Percentiles rank a stretch among this genome's conserved stretches.
These are phyloP conservation scores for Xanthoparmelia taractica DNA, from an alignment of 495 filamentous ascomycete species.

Conservation along the genomic window DNA sequence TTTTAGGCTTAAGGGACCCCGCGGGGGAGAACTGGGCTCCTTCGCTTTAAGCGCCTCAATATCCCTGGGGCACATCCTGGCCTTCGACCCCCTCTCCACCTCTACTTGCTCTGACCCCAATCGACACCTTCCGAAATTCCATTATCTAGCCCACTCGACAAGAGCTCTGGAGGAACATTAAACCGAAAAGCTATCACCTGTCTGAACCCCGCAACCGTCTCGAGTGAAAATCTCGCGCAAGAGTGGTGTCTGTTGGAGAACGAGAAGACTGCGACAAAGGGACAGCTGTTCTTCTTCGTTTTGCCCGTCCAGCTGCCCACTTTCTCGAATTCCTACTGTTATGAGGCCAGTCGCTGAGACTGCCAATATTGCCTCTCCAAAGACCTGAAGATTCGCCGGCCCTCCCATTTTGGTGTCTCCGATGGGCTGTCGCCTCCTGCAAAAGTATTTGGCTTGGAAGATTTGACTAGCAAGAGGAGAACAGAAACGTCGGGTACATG, in stretches of 20 bases:
- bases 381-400: not conserved
- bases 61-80: conserved; percentile 11
- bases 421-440: not conserved
- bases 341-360: not conserved
- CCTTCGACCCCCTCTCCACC: conserved; percentile 8
- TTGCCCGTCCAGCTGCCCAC: no score
- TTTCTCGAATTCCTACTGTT: not conserved
- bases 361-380: not conserved
- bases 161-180: not conserved
- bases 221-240: not conserved
- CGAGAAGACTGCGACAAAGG: not conserved
- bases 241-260: not conserved
- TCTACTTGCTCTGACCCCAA: not conserved
- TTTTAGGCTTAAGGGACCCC: conserved; percentile 7
- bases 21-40: conserved; percentile 11
- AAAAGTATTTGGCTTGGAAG: not conserved
- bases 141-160: not conserved
- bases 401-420: not conserved
- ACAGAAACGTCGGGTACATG: not conserved
- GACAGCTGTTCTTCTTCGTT: not conserved
- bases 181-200: not conserved
- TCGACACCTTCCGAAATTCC: not conserved
- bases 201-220: not conserved
- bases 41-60: conserved; percentile 1
- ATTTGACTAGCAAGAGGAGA: not conserved